These are phyloP conservation scores for Leptodontidium sp. DNA, from an alignment of 2,329 filamentous ascomycete genomes.

Conservation along the genomic window DNA sequence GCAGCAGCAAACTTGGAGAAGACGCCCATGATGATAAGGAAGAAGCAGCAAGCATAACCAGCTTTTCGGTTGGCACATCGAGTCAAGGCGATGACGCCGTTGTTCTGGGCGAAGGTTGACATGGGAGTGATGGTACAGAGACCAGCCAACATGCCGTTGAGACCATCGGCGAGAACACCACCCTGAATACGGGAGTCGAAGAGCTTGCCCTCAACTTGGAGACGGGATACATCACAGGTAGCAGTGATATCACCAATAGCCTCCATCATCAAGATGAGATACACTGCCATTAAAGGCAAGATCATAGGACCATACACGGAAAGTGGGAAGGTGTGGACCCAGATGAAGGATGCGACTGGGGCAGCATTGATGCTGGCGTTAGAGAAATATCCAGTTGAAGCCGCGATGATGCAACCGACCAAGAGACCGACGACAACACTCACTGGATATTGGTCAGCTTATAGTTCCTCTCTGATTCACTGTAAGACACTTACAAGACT, in stretches of 20 bases:
- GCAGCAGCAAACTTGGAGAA: slow-evolving; percentile 85
- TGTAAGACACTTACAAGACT: slow-evolving; percentile 47
- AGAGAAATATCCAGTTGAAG: slow-evolving; percentile 80
- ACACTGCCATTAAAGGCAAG: slow-evolving; percentile 73
- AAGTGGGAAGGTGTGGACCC: slow-evolving; percentile 80
- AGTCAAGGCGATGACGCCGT: slow-evolving; percentile 83
- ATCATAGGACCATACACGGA: slow-evolving; percentile 77
- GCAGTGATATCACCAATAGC: slow-evolving; percentile 83
- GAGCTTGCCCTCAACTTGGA: slow-evolving; percentile 74
- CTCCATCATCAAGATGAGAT: slow-evolving; percentile 79
- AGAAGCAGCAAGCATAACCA: slow-evolving; percentile 79
- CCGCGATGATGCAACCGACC: slow-evolving; percentile 80
- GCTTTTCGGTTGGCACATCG: slow-evolving; percentile 83
- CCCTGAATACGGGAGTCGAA: slow-evolving; percentile 84
- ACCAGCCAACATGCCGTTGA: slow-evolving; percentile 78
- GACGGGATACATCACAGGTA: slow-evolving; percentile 80
- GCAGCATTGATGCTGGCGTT: slow-evolving; percentile 74
- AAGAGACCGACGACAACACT: slow-evolving; percentile 76
- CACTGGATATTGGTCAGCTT: slow-evolving; percentile 26
- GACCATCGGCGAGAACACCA: slow-evolving; percentile 78
- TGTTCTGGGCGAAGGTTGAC: slow-evolving; percentile 84
- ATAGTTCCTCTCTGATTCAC: neutral
- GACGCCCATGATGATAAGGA: slow-evolving; percentile 81
- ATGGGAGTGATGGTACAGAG: slow-evolving; percentile 84
- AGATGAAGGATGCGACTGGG: slow-evolving; percentile 77